Conservation (phyloP, 2,329 filamentous ascomycete genomes). For the Fusarium tanahbumbuense region DNA sequence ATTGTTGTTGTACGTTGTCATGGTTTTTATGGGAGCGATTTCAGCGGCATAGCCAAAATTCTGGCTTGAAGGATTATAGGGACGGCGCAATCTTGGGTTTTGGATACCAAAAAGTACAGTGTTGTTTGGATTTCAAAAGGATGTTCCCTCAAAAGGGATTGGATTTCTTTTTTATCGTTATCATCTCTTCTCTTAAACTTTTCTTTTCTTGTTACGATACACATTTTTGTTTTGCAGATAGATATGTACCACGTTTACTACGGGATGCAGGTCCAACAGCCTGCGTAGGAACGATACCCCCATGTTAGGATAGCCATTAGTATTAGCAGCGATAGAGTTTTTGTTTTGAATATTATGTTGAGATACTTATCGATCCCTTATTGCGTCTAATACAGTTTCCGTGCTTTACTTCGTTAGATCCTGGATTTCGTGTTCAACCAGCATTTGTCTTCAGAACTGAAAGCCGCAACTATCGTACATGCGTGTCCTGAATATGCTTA, state of each 20-base stretch:
- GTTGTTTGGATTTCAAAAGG: slow-evolving; percentile 36
- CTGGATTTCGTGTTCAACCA: not conserved
- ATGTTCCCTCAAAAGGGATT: slow-evolving; percentile 17
- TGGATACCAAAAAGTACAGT: slow-evolving; percentile 45
- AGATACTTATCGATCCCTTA: not conserved
- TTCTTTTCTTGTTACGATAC: slow-evolving; percentile 22
- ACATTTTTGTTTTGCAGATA: slow-evolving; percentile 39
- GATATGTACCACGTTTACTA: slow-evolving; percentile 41
- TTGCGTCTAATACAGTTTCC: not conserved
- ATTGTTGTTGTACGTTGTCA: slow-evolving; percentile 47
- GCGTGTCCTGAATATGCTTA: not conserved
- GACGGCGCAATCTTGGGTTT: slow-evolving; percentile 38
- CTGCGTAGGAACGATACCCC: slow-evolving; percentile 42
- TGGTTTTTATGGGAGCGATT: slow-evolving; percentile 40
- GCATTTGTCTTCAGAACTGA: not conserved
- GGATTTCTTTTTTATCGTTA: slow-evolving; percentile 10
- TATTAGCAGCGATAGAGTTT: slow-evolving; percentile 31
- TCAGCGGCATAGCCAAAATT: slow-evolving; percentile 33
- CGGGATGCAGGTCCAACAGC: slow-evolving; percentile 41
- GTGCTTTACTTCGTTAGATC: not conserved
- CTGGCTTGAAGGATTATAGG: slow-evolving; percentile 36
- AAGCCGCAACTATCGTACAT: not conserved
- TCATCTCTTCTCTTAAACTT: not conserved
- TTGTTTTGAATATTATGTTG: slow-evolving; percentile 14
- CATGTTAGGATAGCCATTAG: slow-evolving; percentile 39